A percentile compares a stretch with the other conserved stretches of the same genome.
phyloP scores from a whole-genome alignment of 306 rosid species.

The Alnus glutinosa region DNA sequence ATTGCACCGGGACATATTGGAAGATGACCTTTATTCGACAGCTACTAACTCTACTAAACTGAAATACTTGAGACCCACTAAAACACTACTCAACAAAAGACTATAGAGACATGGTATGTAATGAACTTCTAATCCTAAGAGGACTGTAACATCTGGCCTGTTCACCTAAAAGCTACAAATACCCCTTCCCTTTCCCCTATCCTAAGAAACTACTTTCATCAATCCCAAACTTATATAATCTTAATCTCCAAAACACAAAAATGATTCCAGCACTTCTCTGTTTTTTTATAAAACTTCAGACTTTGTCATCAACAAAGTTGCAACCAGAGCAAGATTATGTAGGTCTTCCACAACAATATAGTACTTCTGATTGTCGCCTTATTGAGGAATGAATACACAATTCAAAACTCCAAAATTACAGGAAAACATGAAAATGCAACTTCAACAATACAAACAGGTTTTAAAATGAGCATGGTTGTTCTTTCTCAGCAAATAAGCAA shows the following conservation, averaged over 20 bases:
- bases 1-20: too few relatives aligned
- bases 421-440: slow-evolving; percentile 2
- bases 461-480: not conserved
- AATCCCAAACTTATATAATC: not conserved
- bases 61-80: too few relatives aligned
- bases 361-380: not conserved
- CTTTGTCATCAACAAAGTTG: not conserved
- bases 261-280: not conserved
- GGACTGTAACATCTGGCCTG: too few relatives aligned
- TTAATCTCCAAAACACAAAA: not conserved
- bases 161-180: not conserved
- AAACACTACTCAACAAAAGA: too few relatives aligned
- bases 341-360: not conserved
- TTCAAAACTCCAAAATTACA: not conserved
- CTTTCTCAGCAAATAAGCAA: not conserved
- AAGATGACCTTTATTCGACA: too few relatives aligned
- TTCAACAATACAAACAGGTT: not conserved
- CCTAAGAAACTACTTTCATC: not conserved
- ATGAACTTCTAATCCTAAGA: too few relatives aligned
- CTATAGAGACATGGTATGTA: too few relatives aligned
- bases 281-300: not conserved
- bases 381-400: not conserved
- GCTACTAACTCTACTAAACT: too few relatives aligned
- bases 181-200: not conserved
- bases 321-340: not conserved